phyloP scores from a whole-genome alignment of 768 basidiomycete species.

The Amanita polypyramis region DNA sequence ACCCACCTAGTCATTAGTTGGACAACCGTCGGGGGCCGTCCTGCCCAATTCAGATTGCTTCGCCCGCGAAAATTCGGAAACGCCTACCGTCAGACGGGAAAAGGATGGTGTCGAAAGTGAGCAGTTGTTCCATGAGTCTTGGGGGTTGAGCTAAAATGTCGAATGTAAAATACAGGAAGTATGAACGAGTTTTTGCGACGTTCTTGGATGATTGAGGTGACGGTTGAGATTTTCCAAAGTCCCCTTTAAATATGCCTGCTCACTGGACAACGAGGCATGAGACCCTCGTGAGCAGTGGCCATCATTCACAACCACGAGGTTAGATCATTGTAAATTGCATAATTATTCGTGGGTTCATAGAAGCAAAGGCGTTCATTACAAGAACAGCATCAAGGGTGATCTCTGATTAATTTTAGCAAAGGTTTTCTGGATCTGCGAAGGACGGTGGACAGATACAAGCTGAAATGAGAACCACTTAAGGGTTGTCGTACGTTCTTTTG shows the following conservation, averaged over 20 bases:
- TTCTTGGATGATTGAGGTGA: background rate
- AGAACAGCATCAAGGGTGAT: background rate
- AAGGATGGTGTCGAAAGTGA: constrained; percentile 59
- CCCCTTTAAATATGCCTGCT: constrained; percentile 1
- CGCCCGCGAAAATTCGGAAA: background rate
- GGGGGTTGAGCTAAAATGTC: constrained; percentile 2
- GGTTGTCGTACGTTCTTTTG: too few relatives aligned
- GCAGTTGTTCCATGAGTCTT: constrained; percentile 48
- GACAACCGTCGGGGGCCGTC: constrained; percentile 64
- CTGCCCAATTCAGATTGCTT: constrained; percentile 17
- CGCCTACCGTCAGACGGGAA: constrained; percentile 60
- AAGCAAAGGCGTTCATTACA: constrained; percentile 1
- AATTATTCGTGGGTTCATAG: background rate
- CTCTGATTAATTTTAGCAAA: background rate
- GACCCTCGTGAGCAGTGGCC: background rate
- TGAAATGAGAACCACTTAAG: background rate
- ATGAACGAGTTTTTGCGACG: background rate
- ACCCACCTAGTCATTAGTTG: constrained; percentile 62
- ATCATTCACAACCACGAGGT: constrained; percentile 3
- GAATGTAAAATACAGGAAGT: background rate
- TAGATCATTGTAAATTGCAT: background rate
- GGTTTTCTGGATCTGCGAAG: background rate
- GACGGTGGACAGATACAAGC: too few relatives aligned
- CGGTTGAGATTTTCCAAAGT: background rate
- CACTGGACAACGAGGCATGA: background rate